Evolutionary conservation across 495 filamentous ascomycete genomes (phyloP), one percentile per base, ranked within the genome.

Genomic region (Glonium stellatum): DNA sequence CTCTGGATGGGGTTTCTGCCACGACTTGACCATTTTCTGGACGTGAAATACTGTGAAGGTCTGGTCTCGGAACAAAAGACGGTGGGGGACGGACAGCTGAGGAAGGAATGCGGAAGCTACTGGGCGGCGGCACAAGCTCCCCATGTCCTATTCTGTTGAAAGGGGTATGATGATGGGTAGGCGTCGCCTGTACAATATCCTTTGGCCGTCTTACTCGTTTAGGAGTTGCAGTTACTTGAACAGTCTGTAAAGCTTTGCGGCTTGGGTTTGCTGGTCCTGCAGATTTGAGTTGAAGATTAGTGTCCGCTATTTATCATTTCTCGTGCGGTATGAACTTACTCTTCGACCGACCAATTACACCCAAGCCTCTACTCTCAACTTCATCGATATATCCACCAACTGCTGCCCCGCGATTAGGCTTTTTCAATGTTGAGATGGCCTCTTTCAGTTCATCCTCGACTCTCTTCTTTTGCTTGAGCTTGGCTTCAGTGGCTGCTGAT

Each of bases 401-500:
- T 12, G 88, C 89, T 44, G 92, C 76, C 5, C 85, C 80, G 57
- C 93, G 80, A 67, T 97, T 96, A 5, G 93, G 93, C 71, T 86
- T 95, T 65, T 90, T 88, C 27, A 97, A 76, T 1, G 88, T 79
- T 11, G 81, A 76, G 59, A 97, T 97, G 12, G 92, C 93, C 36
- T 87, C 84, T 66, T 87, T 83, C 25, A 97, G 77, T 68, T 96
- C 88, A 58, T 85, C 84, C 59, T 95, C 86, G 5, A 95, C 76
- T 44, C 82, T 79, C 21, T 88, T 86, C 62, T 89, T 86, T 71
- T 88, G 87, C 64, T 80, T 84, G 49, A 84, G 71, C 71, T 87
- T 96, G 13, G 78, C 73, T 64, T 88, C 84, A 22, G 78, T 78
- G 25, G 79, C 78, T 42, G 81, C 75, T 9, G 79, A 79, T 57